Percentiles rank a stretch among this genome's conserved stretches.
Conservation (phyloP, 1,139 yeast genomes). For the Magnusiomyces ingens region DNA sequence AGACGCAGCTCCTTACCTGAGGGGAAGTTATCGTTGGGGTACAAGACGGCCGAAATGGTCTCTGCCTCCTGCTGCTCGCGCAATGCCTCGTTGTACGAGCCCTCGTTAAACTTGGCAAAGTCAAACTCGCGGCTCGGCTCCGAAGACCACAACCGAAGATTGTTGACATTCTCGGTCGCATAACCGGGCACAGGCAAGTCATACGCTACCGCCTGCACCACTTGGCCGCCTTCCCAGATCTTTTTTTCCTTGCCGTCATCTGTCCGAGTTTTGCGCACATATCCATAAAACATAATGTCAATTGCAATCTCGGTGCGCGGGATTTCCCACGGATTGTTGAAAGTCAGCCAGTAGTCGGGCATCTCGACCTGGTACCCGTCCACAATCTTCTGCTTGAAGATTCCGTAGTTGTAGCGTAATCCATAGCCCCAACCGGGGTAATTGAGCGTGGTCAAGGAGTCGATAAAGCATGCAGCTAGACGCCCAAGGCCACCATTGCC, state of each 20-base stretch:
- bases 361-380: constrained; percentile 95
- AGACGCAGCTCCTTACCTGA: constrained; percentile 87
- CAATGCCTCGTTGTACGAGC: constrained; percentile 85
- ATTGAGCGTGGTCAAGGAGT: constrained; percentile 77
- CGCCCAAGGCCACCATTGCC: constrained; percentile 97
- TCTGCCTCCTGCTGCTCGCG: constrained; percentile 82
- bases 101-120: constrained; percentile 83
- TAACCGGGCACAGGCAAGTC: constrained; percentile 94
- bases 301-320: constrained; percentile 80
- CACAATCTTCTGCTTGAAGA: constrained; percentile 81
- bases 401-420: constrained; percentile 86
- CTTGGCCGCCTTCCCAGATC: constrained; percentile 83
- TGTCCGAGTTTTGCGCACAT: constrained; percentile 56
- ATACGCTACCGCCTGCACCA: constrained; percentile 85
- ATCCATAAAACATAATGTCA: constrained; percentile 90
- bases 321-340: constrained; percentile 89
- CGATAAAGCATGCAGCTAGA: constrained; percentile 90
- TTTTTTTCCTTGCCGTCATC: constrained; percentile 47
- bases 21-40: constrained; percentile 89
- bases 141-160: constrained; percentile 85
- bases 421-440: constrained; percentile 98
- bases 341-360: constrained; percentile 90
- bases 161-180: constrained; percentile 76
- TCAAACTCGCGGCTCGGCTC: constrained; percentile 89
- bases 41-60: constrained; percentile 82